phyloP scores from a whole-genome alignment of 768 basidiomycete genomes.

The Leccinum uliginosum region DNA sequence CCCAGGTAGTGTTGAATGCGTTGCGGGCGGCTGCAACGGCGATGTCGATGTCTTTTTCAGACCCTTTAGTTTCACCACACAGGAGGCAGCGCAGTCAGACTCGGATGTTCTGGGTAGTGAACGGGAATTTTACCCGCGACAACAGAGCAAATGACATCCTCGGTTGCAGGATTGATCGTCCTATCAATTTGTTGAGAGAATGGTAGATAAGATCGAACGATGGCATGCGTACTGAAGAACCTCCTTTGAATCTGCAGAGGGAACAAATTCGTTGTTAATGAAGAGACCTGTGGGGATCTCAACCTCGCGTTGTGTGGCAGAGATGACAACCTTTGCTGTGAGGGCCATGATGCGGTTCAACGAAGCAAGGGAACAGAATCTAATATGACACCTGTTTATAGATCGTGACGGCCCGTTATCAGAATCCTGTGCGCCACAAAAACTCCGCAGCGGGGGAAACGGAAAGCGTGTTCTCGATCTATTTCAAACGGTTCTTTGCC shows the following conservation, averaged over 20 bases:
- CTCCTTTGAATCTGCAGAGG: slow-evolving; percentile 66
- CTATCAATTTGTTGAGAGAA: slow-evolving; percentile 34
- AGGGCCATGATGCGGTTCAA: slow-evolving; percentile 47
- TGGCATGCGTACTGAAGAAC: slow-evolving; percentile 50
- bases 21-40: slow-evolving; percentile 80
- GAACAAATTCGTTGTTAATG: slow-evolving; percentile 86
- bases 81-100: slow-evolving; percentile 1
- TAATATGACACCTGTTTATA: slow-evolving; percentile 9
- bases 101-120: not conserved
- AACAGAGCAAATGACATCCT: slow-evolving; percentile 66
- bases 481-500: not conserved
- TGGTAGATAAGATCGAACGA: slow-evolving; percentile 5
- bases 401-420: slow-evolving; percentile 4
- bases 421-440: slow-evolving; percentile 2
- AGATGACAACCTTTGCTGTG: slow-evolving; percentile 37
- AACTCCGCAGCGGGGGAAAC: slow-evolving; percentile 1
- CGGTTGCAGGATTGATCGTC: slow-evolving; percentile 79
- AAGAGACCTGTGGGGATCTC: slow-evolving; percentile 79
- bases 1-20: slow-evolving; percentile 86
- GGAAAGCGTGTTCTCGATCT: not conserved
- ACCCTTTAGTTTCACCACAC: slow-evolving; percentile 38
- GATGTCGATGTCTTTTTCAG: slow-evolving; percentile 71
- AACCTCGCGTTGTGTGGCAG: slow-evolving; percentile 45
- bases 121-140: slow-evolving; percentile 44
- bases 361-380: not conserved